A percentile compares a stretch with the other conserved stretches of the same genome.
phyloP scores from a whole-genome alignment of 768 basidiomycete genomes.

The Hericium coralloides region DNA sequence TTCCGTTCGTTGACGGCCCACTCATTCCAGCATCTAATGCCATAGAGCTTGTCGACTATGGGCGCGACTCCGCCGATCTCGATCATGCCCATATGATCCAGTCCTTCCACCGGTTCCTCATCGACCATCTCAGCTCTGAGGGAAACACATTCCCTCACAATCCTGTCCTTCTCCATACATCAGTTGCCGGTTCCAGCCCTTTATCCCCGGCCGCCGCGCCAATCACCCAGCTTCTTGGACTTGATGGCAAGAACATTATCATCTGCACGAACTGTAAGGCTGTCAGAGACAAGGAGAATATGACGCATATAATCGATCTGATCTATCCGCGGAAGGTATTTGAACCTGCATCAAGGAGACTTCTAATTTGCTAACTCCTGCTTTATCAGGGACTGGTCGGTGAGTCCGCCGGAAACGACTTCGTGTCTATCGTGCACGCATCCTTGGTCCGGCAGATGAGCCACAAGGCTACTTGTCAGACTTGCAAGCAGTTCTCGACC shows the following conservation, averaged over 20 bases:
- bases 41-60: slow-evolving; percentile 85
- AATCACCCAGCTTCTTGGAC: slow-evolving; percentile 78
- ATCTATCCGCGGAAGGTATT: slow-evolving; percentile 78
- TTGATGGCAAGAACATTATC: slow-evolving; percentile 68
- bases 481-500: slow-evolving; percentile 68
- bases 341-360: not conserved
- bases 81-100: slow-evolving; percentile 89
- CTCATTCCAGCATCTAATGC: slow-evolving; percentile 50
- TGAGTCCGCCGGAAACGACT: slow-evolving; percentile 38
- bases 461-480: slow-evolving; percentile 81
- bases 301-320: slow-evolving; percentile 80
- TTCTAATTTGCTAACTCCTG: not conserved
- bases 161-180: slow-evolving; percentile 36
- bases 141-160: slow-evolving; percentile 58
- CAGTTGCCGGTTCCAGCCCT: slow-evolving; percentile 16
- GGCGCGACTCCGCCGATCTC: slow-evolving; percentile 60
- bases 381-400: slow-evolving; percentile 20
- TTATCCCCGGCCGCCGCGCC: slow-evolving; percentile 47
- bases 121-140: slow-evolving; percentile 77
- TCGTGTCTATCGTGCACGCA: slow-evolving; percentile 57
- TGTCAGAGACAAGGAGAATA: slow-evolving; percentile 62
- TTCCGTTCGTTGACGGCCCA: slow-evolving; percentile 6
- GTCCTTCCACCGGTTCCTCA: slow-evolving; percentile 86
- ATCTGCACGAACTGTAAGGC: slow-evolving; percentile 70
- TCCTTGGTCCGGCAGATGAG: slow-evolving; percentile 76